Evolutionary conservation across 768 basidiomycete species (phyloP).

Genomic region (Baorangia bicolor): DNA sequence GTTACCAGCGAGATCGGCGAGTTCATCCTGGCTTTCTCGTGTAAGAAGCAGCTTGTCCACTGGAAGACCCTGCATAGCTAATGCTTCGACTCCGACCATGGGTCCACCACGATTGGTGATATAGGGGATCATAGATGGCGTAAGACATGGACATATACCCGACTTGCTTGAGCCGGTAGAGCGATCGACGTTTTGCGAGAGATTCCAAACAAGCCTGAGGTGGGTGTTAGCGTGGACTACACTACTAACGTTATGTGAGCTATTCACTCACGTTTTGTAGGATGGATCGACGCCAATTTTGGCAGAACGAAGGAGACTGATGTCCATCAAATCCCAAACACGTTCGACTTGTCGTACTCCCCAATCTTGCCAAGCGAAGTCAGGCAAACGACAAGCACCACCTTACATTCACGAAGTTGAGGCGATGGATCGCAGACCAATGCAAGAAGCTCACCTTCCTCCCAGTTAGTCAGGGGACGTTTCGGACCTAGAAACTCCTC

Average conservation of each 20-base stretch:
- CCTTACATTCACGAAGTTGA: conserved; percentile 39
- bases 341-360: conserved; percentile 89
- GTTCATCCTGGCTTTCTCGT: conserved; percentile 88
- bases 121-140: conserved; percentile 95
- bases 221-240: neutral
- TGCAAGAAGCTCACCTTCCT: conserved; percentile 61
- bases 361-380: conserved; percentile 95
- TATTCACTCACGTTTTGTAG: conserved; percentile 74
- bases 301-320: conserved; percentile 79
- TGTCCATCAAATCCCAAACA: conserved; percentile 95
- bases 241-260: neutral
- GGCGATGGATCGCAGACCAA: neutral
- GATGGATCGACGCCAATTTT: conserved; percentile 79
- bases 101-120: conserved; percentile 95
- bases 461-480: conserved; percentile 90
- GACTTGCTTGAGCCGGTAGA: conserved; percentile 76
- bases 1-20: conserved; percentile 93
- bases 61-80: conserved; percentile 93
- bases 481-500: conserved; percentile 82
- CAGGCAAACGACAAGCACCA: conserved; percentile 80
- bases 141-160: conserved; percentile 91
- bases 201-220: conserved; percentile 85
- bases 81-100: conserved; percentile 89
- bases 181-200: conserved; percentile 95
- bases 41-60: conserved; percentile 90